Evolutionary conservation across 2,329 filamentous ascomycete species (phyloP).

Genomic region (Hypoxylon rubiginosum): DNA sequence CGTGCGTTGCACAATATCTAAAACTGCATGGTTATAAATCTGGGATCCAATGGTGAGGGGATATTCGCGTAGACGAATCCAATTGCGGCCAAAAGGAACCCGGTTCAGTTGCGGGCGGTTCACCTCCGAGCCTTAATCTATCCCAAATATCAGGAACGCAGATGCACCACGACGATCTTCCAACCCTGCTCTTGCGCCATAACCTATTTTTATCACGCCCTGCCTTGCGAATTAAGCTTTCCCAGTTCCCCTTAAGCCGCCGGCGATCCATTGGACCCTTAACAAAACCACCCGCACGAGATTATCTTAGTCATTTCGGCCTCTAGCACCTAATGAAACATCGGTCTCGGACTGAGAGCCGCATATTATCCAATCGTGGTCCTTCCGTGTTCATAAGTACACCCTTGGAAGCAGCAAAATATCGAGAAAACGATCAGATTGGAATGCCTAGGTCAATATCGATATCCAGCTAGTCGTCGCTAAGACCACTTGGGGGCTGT

Average conservation of each 20-base stretch:
- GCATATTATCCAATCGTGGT: conserved; percentile 26
- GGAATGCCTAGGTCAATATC: conserved; percentile 25
- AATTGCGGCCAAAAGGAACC: conserved; percentile 32
- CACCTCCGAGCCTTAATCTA: conserved; percentile 41
- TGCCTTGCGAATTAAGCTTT: conserved; percentile 31
- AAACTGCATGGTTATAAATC: conserved; percentile 19
- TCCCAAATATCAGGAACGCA: conserved; percentile 37
- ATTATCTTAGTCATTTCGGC: conserved; percentile 31
- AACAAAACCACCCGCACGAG: conserved; percentile 21
- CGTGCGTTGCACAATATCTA: conserved; percentile 20
- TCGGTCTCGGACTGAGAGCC: conserved; percentile 15
- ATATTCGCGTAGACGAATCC: conserved; percentile 8
- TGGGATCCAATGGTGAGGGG: conserved; percentile 16
- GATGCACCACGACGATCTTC: conserved; percentile 38
- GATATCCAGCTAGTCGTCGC: background rate
- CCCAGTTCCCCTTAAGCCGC: conserved; percentile 27
- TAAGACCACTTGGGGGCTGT: conserved; percentile 22
- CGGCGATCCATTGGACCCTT: conserved; percentile 37
- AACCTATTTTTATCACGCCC: conserved; percentile 30
- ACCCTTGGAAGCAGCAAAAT: conserved; percentile 8
- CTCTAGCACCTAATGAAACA: conserved; percentile 15
- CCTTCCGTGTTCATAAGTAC: conserved; percentile 4
- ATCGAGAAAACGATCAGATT: conserved; percentile 11
- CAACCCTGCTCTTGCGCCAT: conserved; percentile 39
- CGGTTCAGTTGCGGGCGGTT: conserved; percentile 31